Evolutionary conservation across 1,139 yeast genomes (phyloP).

Genomic region (Blastobotrys apis): DNA sequence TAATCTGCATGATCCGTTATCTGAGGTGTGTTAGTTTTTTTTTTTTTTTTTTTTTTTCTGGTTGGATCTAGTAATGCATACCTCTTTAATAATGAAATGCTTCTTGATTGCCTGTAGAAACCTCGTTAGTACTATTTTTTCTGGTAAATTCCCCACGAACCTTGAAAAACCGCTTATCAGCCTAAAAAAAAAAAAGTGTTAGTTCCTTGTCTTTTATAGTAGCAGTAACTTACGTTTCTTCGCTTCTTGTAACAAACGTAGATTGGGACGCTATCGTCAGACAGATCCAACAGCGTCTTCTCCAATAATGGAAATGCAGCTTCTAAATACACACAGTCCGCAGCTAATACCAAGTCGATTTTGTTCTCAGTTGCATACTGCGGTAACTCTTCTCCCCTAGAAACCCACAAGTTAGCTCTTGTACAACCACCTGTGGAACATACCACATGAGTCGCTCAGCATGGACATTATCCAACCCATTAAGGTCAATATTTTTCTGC

Average conservation of each 20-base stretch:
- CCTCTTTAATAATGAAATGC: conserved; percentile 36
- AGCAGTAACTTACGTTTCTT: conserved; percentile 37
- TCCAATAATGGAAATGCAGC: conserved; percentile 49
- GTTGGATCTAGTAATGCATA: conserved; percentile 13
- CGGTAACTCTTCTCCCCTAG: conserved; percentile 44
- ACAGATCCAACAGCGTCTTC: conserved; percentile 44
- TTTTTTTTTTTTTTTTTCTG: too few species aligned
- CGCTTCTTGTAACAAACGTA: conserved; percentile 50
- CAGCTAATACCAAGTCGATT: conserved; percentile 49
- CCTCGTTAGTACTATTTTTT: too few species aligned
- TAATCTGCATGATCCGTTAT: conserved; percentile 40
- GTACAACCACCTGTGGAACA: conserved; percentile 6
- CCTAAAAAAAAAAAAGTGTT: conserved; percentile 31
- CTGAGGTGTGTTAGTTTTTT: too few species aligned
- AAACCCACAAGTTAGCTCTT: background rate
- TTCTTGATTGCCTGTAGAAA: conserved; percentile 38
- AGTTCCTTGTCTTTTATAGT: conserved; percentile 2
- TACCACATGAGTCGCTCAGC: conserved; percentile 47
- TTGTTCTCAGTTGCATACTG: conserved; percentile 31
- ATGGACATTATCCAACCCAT: conserved; percentile 37
- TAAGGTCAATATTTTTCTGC: conserved; percentile 43
- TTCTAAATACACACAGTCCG: conserved; percentile 55
- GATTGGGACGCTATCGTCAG: conserved; percentile 41
- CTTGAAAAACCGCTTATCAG: conserved; percentile 48
- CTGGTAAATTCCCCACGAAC: too few species aligned